A percentile compares a stretch with the other conserved stretches of the same genome.
phyloP scores from a whole-genome alignment of 2,329 filamentous ascomycete species.

The Huntiella omanensis region DNA sequence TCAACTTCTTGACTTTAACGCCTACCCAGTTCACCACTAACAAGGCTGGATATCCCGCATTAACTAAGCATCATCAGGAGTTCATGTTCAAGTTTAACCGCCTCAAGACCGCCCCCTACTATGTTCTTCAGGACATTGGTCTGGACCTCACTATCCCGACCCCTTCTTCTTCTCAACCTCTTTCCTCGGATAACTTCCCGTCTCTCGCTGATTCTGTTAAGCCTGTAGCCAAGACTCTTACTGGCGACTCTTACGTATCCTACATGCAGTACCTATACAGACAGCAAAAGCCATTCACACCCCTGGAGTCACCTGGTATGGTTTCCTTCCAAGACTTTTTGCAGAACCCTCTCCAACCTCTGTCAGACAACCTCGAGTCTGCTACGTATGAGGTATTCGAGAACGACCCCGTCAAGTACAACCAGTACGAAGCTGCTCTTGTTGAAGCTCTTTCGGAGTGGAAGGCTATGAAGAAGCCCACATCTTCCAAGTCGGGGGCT shows the following conservation, averaged over 20 bases:
- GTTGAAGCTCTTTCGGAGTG: slow-evolving; percentile 67
- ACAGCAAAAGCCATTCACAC: slow-evolving; percentile 47
- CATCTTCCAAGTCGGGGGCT: slow-evolving; percentile 47
- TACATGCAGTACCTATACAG: slow-evolving; percentile 75
- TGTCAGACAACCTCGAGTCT: slow-evolving; percentile 91
- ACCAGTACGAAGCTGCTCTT: slow-evolving; percentile 80
- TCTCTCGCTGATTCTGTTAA: slow-evolving; percentile 48
- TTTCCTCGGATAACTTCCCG: slow-evolving; percentile 41
- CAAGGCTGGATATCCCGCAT: slow-evolving; percentile 39
- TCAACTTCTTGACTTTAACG: slow-evolving; percentile 40
- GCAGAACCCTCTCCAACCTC: slow-evolving; percentile 80
- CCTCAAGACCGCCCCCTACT: slow-evolving; percentile 41
- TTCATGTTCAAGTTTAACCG: slow-evolving; percentile 45
- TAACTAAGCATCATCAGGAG: slow-evolving; percentile 41
- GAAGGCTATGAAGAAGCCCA: slow-evolving; percentile 51
- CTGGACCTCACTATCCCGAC: slow-evolving; percentile 21
- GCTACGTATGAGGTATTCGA: slow-evolving; percentile 98
- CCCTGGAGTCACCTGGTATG: slow-evolving; percentile 31
- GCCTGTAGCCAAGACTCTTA: slow-evolving; percentile 14
- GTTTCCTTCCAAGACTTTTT: slow-evolving; percentile 73
- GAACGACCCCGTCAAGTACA: slow-evolving; percentile 93
- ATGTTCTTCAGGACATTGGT: slow-evolving; percentile 44
- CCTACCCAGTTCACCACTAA: slow-evolving; percentile 39
- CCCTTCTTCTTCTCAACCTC: slow-evolving; percentile 10
- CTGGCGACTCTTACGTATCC: slow-evolving; percentile 36